A percentile compares a stretch with the other conserved stretches of the same genome.
Conservation (phyloP, 2,329 filamentous ascomycete species). For the Echinosphaeria canescens region DNA sequence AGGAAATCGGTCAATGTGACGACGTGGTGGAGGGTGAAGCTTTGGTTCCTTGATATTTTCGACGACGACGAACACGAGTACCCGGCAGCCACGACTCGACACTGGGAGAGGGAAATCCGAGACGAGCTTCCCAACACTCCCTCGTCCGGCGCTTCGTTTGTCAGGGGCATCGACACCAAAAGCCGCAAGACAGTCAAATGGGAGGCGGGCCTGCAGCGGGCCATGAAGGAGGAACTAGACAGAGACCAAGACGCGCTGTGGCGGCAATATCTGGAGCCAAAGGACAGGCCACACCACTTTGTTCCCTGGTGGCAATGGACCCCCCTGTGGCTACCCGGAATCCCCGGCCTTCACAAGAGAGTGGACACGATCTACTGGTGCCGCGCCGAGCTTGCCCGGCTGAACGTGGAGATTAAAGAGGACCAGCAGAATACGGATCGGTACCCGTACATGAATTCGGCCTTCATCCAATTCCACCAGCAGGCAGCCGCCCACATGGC, state of each 20-base stretch:
- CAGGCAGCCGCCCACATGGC: constrained; percentile 98
- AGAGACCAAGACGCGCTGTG: constrained; percentile 47
- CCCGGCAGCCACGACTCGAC: constrained; percentile 35
- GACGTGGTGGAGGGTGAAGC: constrained; percentile 27
- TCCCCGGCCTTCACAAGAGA: constrained; percentile 71
- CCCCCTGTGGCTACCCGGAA: constrained; percentile 47
- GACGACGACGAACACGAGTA: constrained; percentile 29
- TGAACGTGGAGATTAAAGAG: constrained; percentile 81
- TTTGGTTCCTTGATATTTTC: constrained; percentile 24
- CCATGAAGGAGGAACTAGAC: constrained; percentile 34
- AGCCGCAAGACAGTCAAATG: no score
- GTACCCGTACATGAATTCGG: constrained; percentile 85
- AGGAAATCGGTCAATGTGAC: no score
- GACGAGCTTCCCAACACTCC: no score
- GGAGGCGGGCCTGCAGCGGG: no score
- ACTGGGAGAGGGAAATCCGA: no score
- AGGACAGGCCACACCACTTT: constrained; percentile 68
- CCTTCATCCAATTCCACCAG: constrained; percentile 96
- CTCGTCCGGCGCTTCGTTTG: no score
- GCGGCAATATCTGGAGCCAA: constrained; percentile 63
- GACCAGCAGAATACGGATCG: constrained; percentile 73
- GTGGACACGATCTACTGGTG: constrained; percentile 92
- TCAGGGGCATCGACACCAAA: no score
- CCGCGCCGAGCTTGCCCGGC: constrained; percentile 61
- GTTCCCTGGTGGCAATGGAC: constrained; percentile 36